Conservation (phyloP, 2,329 filamentous ascomycete species). For the Penicillium corylophilum region DNA sequence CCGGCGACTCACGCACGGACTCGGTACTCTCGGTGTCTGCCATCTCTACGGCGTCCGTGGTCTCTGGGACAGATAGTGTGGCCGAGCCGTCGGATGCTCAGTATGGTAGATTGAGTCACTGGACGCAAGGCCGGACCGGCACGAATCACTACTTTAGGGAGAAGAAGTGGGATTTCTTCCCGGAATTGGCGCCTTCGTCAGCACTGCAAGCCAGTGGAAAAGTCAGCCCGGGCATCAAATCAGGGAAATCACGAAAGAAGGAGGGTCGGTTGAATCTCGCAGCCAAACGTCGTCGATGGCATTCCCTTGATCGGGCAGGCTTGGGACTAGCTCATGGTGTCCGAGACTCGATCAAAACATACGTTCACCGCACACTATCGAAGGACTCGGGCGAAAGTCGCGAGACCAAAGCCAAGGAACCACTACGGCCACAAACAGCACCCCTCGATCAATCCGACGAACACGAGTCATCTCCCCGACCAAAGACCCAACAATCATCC, state of each 20-base stretch:
- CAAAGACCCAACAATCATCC: conserved; percentile 3
- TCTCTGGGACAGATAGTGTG: background rate
- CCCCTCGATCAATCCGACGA: conserved; percentile 9
- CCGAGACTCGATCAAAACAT: conserved; percentile 37
- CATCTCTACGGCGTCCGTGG: conserved; percentile 2
- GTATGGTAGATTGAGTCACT: conserved; percentile 23
- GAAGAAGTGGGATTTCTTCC: conserved; percentile 45
- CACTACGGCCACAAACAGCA: conserved; percentile 15
- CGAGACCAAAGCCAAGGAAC: conserved; percentile 16
- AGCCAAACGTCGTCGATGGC: conserved; percentile 23
- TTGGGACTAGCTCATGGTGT: conserved; percentile 25
- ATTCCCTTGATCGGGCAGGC: conserved; percentile 24
- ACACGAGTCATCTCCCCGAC: background rate
- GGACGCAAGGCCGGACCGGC: conserved; percentile 22
- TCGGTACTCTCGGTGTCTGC: conserved; percentile 3
- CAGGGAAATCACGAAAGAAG: conserved; percentile 22
- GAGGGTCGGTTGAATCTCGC: conserved; percentile 24
- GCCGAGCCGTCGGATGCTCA: conserved; percentile 26
- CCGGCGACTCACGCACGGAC: conserved; percentile 15
- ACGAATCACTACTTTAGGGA: conserved; percentile 41
- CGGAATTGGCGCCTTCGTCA: conserved; percentile 36
- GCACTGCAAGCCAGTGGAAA: conserved; percentile 16
- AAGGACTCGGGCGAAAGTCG: conserved; percentile 15
- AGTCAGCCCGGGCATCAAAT: conserved; percentile 6
- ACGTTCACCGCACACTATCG: conserved; percentile 33